A percentile compares a stretch with the other conserved stretches of the same genome.
phyloP scores from a whole-genome alignment of 108 stramenopile genomes.

The Cyclotella kingstonii region DNA sequence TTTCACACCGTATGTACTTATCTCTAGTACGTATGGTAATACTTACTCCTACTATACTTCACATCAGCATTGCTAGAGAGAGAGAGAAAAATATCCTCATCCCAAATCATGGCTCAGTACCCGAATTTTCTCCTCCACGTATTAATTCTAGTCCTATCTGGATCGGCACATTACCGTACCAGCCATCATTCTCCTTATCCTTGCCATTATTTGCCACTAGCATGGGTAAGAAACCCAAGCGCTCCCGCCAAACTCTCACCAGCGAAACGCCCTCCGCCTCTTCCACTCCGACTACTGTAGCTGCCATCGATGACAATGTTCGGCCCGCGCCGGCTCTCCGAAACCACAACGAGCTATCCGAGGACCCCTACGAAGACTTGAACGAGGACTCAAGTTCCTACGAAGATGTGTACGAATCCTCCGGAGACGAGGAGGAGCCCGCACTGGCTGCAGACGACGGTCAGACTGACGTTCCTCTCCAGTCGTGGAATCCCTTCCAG shows the following conservation, averaged over 20 bases:
- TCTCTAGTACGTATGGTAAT: no score
- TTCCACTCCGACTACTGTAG: neutral
- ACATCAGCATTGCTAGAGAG: no score
- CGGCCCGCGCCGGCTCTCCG: constrained; percentile 17
- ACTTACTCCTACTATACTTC: no score
- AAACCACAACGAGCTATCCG: constrained; percentile 35
- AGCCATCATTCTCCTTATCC: no score
- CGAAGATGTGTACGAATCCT: constrained; percentile 57
- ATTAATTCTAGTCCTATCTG: no score
- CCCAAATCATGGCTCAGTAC: no score
- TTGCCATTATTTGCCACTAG: no score
- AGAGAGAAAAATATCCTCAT: no score
- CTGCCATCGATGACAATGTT: constrained; percentile 4
- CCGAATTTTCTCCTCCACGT: no score
- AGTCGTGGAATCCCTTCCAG: constrained; percentile 40
- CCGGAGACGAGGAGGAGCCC: constrained; percentile 44
- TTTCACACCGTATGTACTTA: no score
- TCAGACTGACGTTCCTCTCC: neutral
- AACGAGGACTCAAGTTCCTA: constrained; percentile 58
- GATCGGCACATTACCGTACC: no score
- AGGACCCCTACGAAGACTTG: constrained; percentile 86
- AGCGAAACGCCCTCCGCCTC: constrained; percentile 8
- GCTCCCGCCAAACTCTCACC: constrained; percentile 14
- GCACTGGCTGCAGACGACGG: constrained; percentile 14
- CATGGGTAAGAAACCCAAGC: constrained; percentile 76